Percentiles rank a stretch among this genome's conserved stretches.
These are phyloP conservation scores for Mycena rosella DNA, from an alignment of 768 basidiomycete species.

Conservation along the genomic window DNA sequence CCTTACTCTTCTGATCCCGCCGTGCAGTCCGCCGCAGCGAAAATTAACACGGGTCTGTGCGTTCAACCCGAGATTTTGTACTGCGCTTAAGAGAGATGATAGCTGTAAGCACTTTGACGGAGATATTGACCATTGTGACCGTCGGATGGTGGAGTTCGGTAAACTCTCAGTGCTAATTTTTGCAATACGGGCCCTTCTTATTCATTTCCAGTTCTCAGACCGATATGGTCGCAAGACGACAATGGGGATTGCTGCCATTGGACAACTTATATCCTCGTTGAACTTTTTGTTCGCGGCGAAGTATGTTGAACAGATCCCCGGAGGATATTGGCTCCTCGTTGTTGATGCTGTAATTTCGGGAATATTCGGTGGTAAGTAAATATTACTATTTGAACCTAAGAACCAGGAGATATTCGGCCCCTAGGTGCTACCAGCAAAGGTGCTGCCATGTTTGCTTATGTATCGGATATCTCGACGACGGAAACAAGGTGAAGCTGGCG, in stretches of 20 bases:
- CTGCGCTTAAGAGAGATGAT: neutral
- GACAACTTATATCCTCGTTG: conserved; percentile 72
- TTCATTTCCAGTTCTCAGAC: conserved; percentile 73
- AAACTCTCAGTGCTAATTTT: neutral
- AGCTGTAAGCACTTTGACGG: conserved; percentile 28
- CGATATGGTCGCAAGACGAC: conserved; percentile 77
- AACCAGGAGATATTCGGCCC: conserved; percentile 18
- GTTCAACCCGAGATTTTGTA: neutral
- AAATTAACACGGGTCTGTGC: conserved; percentile 68
- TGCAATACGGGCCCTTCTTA: neutral
- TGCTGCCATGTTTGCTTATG: conserved; percentile 73
- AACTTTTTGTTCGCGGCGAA: conserved; percentile 77
- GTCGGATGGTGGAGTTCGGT: conserved; percentile 30
- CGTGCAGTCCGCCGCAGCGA: conserved; percentile 78
- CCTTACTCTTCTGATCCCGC: conserved; percentile 76
- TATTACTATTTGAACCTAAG: neutral
- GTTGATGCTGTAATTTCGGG: conserved; percentile 80
- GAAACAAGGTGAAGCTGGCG: conserved; percentile 59
- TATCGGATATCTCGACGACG: conserved; percentile 75
- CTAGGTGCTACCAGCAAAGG: conserved; percentile 63
- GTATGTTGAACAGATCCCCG: conserved; percentile 73
- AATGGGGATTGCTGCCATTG: conserved; percentile 71
- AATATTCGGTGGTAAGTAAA: conserved; percentile 71
- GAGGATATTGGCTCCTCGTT: conserved; percentile 85
- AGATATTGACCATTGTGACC: conserved; percentile 14